Base-by-base conservation (phyloP, 2,329 filamentous ascomycete species). In the Metarhizium humberi region DNA sequence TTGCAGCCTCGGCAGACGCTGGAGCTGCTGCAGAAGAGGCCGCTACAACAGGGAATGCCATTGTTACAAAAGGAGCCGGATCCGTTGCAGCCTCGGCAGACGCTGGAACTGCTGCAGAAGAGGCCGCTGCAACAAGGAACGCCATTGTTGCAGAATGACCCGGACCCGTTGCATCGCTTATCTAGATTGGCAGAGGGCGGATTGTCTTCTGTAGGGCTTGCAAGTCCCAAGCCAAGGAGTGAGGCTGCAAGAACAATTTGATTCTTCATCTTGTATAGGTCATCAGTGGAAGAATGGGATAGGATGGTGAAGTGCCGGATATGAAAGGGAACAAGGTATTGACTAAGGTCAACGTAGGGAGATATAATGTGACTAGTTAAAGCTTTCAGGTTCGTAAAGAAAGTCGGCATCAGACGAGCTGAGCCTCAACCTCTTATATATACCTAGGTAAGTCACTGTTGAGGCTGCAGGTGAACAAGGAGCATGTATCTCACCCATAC, bases 131-230 rank as follows among this genome's bases (percentile, higher is more conserved):
- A 59, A 48, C 55, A 59, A 2, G 57, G 57, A 3, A 57, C 49
- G 36, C 55, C 57, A n/a, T 52, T 53, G 45, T 54, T 56, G 57
- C 55, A 57, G 25, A 59, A 57, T 11, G 50, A 46, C 10, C 58
- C 55, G 52, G 47, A 45, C 3, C 42, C 43, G 14, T 47, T 52
- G 43, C 55, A 57, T 34, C 55, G 55, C 36, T 55, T 57, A 10
- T 52, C 36, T 29, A 55, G 14, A 30, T 43, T 36, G 1, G 20
- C 18, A 13, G 40, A 49, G 4, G 47, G 30, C 8, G 29, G 34
- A 52, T 18, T 50, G 30, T 55, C 53, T 16, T 51, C 13, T 40
- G 56, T 34, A 14, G 55, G 43, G 50, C n/a, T 42, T 6, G 56
- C 20, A 34, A 52, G 29, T n/a, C 32, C 30, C 10, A 42, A 14